These are phyloP conservation scores for Lipomyces starkeyi DNA, from an alignment of 805 yeast genomes.

Conservation along the genomic window DNA sequence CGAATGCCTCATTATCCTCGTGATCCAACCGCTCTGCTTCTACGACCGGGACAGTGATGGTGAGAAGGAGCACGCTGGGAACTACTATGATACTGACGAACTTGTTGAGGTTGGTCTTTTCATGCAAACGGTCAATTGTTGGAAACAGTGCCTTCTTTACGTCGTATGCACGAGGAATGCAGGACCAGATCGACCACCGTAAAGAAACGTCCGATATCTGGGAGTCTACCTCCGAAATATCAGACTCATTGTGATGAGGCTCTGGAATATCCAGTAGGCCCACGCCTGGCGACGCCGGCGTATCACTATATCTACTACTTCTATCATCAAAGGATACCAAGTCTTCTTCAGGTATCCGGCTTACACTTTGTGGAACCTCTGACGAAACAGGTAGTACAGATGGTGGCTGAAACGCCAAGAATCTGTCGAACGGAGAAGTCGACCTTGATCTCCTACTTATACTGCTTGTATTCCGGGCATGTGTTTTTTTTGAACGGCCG, in stretches of 20 bases:
- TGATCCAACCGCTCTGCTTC: conserved; percentile 33
- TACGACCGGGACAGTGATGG: conserved; percentile 45
- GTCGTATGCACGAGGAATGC: conserved; percentile 4
- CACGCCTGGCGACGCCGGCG: conserved; percentile 8
- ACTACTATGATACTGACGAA: conserved; percentile 43
- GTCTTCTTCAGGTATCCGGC: conserved; percentile 21
- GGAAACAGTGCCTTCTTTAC: conserved; percentile 42
- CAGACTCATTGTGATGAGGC: conserved; percentile 12
- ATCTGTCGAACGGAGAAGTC: conserved; percentile 33
- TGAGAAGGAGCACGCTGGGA: conserved; percentile 45
- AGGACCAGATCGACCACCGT: not conserved
- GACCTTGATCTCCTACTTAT: conserved; percentile 23
- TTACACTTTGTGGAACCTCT: conserved; percentile 15
- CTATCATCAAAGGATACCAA: conserved; percentile 13
- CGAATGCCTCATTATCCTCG: not conserved
- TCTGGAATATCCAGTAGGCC: conserved; percentile 3
- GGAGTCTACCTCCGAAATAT: conserved; percentile 19
- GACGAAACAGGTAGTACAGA: conserved; percentile 6
- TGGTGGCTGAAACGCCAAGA: conserved; percentile 30
- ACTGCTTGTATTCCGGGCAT: conserved; percentile 7
- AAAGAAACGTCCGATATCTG: not conserved
- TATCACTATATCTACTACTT: conserved; percentile 2
- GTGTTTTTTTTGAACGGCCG: not conserved
- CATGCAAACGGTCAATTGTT: conserved; percentile 39
- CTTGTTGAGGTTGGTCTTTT: conserved; percentile 40